Conservation (phyloP, 2,329 filamentous ascomycete genomes). For the Emergomyces africanus region DNA sequence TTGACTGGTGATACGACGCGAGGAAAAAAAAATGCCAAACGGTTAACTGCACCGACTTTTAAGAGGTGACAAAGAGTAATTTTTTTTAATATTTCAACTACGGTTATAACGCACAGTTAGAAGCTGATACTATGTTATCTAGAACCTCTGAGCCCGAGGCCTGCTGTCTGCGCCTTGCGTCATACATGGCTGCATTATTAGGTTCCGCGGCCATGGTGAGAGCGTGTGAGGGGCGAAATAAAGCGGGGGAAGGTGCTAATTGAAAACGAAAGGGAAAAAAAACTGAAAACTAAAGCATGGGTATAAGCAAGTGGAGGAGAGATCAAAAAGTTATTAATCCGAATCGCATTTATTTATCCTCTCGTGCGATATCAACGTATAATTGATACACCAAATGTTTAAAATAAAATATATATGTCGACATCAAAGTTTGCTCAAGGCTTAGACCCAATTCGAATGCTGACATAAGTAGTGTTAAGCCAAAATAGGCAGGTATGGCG, state of each 20-base stretch:
- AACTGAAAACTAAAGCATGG: background rate
- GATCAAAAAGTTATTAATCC: background rate
- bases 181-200: conserved; percentile 33
- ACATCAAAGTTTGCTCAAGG: background rate
- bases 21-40: background rate
- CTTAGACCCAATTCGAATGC: background rate
- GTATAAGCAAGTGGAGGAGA: background rate
- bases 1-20: conserved; percentile 52
- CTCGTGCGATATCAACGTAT: too few species aligned
- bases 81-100: background rate
- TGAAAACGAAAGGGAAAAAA: background rate
- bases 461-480: conserved; percentile 4
- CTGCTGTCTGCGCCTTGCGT: conserved; percentile 30
- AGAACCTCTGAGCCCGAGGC: conserved; percentile 54
- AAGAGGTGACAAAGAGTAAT: background rate
- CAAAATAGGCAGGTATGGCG: conserved; percentile 8
- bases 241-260: conserved; percentile 1
- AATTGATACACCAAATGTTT: too few species aligned
- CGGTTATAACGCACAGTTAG: conserved; percentile 61
- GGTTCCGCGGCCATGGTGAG: conserved; percentile 21
- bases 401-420: too few species aligned
- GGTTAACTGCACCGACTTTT: background rate
- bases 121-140: conserved; percentile 90
- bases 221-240: background rate
- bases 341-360: background rate